phyloP scores from a whole-genome alignment of 306 rosid species.

The Sechiopsis laciniata region DNA sequence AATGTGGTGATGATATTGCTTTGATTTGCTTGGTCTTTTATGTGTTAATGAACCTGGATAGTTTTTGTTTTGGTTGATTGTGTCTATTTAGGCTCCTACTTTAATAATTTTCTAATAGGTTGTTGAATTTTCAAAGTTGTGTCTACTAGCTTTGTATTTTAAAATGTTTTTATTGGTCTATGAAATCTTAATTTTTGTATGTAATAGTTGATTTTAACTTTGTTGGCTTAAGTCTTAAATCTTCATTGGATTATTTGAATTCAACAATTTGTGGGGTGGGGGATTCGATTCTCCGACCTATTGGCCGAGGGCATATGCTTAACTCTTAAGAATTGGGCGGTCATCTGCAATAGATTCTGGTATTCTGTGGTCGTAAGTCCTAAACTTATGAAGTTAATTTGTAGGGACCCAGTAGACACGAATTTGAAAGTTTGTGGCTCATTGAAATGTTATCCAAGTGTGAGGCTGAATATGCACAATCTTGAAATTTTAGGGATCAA shows the following conservation, averaged over 20 bases:
- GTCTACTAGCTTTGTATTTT: no score
- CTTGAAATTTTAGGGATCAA: neutral
- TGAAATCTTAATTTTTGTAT: neutral
- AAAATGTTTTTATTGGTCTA: neutral
- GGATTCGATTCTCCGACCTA: no score
- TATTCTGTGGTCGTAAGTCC: neutral
- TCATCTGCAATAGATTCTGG: neutral
- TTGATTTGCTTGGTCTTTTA: neutral
- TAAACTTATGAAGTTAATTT: neutral
- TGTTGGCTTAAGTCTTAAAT: neutral
- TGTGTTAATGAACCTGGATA: neutral
- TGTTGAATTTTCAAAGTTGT: neutral
- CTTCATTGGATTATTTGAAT: neutral
- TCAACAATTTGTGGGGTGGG: no score
- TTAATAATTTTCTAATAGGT: neutral
- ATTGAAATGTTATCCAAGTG: neutral
- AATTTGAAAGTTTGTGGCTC: neutral
- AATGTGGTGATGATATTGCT: neutral
- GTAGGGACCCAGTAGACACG: neutral
- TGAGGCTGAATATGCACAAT: neutral
- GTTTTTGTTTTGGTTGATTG: slow-evolving; percentile 7
- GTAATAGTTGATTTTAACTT: neutral
- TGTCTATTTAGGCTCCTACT: neutral
- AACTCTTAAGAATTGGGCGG: neutral
- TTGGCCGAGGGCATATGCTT: no score